Evolutionary conservation across 345 rosid genomes (phyloP).

Genomic region (Luvunga scandens): DNA sequence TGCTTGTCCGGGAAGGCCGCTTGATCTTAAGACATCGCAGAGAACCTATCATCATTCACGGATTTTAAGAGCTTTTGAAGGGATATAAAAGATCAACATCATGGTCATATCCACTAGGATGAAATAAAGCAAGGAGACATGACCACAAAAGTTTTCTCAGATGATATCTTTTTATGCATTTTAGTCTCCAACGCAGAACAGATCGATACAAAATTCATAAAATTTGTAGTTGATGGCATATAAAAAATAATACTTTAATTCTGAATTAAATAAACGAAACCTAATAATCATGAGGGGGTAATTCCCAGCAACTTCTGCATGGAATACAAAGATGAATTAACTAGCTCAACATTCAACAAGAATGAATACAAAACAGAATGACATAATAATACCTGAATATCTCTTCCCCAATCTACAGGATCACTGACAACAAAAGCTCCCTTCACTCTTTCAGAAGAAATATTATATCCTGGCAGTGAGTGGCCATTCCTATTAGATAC

Average conservation of each 20-base stretch:
- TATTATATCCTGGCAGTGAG: constrained; percentile 17
- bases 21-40: constrained; percentile 43
- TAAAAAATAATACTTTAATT: not conserved
- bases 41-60: constrained; percentile 31
- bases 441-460: constrained; percentile 32
- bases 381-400: constrained; percentile 36
- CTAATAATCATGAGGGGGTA: not conserved
- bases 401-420: constrained; percentile 59
- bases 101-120: not conserved
- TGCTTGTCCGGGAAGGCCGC: constrained; percentile 36
- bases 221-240: not conserved
- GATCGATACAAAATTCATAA: constrained; percentile 1
- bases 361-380: not conserved
- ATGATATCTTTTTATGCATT: not conserved
- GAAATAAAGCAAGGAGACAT: not conserved
- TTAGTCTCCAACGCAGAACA: not conserved
- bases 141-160: not conserved
- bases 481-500: constrained; percentile 3
- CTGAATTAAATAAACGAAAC: not conserved
- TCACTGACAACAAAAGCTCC: constrained; percentile 46
- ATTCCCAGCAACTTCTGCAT: too few relatives aligned
- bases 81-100: not conserved
- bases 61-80: constrained; percentile 3
- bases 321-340: not conserved
- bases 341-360: not conserved